Evolutionary conservation across 2,329 filamentous ascomycete genomes (phyloP), one percentile per base, ranked within the genome.

Genomic region (Microcyclospora pomicola): DNA sequence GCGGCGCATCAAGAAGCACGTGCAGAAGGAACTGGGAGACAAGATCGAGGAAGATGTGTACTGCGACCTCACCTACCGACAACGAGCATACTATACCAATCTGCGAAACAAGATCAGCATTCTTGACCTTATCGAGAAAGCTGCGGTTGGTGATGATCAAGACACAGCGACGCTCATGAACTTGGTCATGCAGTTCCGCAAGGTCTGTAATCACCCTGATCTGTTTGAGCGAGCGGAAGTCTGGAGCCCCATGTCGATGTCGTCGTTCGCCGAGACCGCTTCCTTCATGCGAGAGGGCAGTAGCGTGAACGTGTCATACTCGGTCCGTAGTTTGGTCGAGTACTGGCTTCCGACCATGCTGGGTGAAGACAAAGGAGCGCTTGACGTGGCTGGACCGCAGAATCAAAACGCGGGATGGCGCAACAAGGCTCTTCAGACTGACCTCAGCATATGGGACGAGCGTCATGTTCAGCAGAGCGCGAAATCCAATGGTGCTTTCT

Each of bases 131-230:
- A 92, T 98, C 39, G 91, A 98, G 61, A 96, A 95, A 71, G 86
- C 85, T 1, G 88, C 88, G 2, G 73, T 91, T 49, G 91, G 91
- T 28, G 87, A 95, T 52, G 91, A 96, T 35, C 80, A 88, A 51
- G 91, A 96, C 56, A 93, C 84, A 28, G 87, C 88, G 31, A 96
- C 88, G 1, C 65, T 98, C 53, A 96, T 98, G 91, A 98, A 98
- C 61, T 69, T 98, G 47, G 91, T 98, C 46, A 98, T 98, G 91
- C 91, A 98, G 63, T 98, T 98, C 73, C 77, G 91, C 52, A 98
- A 98, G 65, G 91, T 98, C 40, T 98, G 91, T 67, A 98, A 98
- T 56, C 91, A 98, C 58, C 91, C 91, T 0, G 91, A 98, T 62
- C 64, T 98, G 27, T 98, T 98, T 50, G 87, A 98, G 61, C 80